A percentile compares a stretch with the other conserved stretches of the same genome.
These are phyloP conservation scores for Mariannaea elegans DNA, from an alignment of 2,329 filamentous ascomycete genomes.

Conservation along the genomic window DNA sequence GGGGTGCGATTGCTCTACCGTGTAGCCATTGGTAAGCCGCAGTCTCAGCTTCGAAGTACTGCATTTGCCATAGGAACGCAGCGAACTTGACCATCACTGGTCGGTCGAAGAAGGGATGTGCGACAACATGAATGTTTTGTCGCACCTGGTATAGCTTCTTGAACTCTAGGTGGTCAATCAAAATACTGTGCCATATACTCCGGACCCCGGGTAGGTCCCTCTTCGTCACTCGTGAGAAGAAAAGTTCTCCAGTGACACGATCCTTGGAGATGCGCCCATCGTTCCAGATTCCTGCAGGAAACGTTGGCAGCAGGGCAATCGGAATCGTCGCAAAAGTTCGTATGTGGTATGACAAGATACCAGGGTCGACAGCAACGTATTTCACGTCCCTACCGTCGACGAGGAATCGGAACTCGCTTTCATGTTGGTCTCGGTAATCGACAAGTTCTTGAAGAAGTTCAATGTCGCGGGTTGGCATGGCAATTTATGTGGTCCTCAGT, in stretches of 20 bases:
- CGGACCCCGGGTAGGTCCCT: slow-evolving; percentile 42
- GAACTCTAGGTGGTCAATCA: slow-evolving; percentile 48
- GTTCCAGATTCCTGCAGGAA: slow-evolving; percentile 53
- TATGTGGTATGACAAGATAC: slow-evolving; percentile 44
- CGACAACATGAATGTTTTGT: slow-evolving; percentile 38
- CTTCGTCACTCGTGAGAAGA: slow-evolving; percentile 40
- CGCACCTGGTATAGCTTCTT: slow-evolving; percentile 32
- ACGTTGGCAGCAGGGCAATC: slow-evolving; percentile 45
- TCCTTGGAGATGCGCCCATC: slow-evolving; percentile 45
- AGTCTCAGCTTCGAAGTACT: slow-evolving; percentile 41
- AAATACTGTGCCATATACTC: slow-evolving; percentile 45
- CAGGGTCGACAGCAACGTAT: slow-evolving; percentile 51
- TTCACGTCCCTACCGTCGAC: slow-evolving; percentile 48
- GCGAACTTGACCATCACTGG: slow-evolving; percentile 39
- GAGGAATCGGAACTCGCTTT: slow-evolving; percentile 50
- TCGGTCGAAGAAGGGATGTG: slow-evolving; percentile 31
- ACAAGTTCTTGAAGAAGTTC: slow-evolving; percentile 35
- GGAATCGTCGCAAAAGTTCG: slow-evolving; percentile 45
- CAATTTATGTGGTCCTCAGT: not conserved
- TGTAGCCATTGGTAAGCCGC: slow-evolving; percentile 41
- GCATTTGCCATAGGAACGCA: slow-evolving; percentile 41
- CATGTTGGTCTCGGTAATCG: slow-evolving; percentile 36
- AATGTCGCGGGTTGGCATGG: slow-evolving; percentile 23
- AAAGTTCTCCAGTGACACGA: slow-evolving; percentile 32
- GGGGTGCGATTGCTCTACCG: slow-evolving; percentile 37